Evolutionary conservation across 495 filamentous ascomycete genomes (phyloP).

Genomic region (Aspergillus sparsus): DNA sequence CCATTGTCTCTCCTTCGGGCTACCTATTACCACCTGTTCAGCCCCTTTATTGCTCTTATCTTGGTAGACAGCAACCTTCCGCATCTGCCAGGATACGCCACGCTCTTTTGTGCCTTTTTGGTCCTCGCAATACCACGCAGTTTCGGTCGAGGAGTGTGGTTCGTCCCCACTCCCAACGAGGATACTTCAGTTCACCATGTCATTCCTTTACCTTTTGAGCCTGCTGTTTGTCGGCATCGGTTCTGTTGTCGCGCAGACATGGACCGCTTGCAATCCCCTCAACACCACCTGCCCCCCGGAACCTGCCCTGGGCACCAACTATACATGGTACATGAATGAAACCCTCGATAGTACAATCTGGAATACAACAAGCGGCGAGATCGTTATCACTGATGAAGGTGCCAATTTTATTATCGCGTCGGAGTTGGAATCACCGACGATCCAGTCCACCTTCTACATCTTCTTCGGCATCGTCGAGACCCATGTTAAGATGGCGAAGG

Average conservation of each 20-base stretch:
- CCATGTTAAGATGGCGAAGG: constrained; percentile 69
- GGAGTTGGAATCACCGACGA: constrained; percentile 67
- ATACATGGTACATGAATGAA: constrained; percentile 63
- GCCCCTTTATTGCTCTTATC: constrained; percentile 22
- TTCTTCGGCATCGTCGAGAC: constrained; percentile 80
- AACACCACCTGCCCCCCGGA: constrained; percentile 66
- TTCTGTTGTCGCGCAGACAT: constrained; percentile 42
- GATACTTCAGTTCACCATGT: constrained; percentile 27
- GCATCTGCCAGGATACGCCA: constrained; percentile 13
- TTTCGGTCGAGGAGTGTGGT: constrained; percentile 15
- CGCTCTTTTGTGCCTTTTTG: constrained; percentile 1
- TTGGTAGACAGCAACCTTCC: constrained; percentile 3
- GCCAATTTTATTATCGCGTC: constrained; percentile 70
- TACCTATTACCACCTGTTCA: constrained; percentile 20
- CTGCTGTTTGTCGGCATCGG: constrained; percentile 31
- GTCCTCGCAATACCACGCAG: not conserved
- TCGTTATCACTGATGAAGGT: constrained; percentile 57
- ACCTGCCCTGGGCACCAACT: constrained; percentile 63
- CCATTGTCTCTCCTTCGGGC: constrained; percentile 20
- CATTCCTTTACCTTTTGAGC: constrained; percentile 28
- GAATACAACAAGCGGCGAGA: constrained; percentile 61
- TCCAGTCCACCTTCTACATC: constrained; percentile 76
- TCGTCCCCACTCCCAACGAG: constrained; percentile 4
- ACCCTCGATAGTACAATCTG: constrained; percentile 55
- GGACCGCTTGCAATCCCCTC: constrained; percentile 65